These are phyloP conservation scores for Rhodotorula taiwanensis DNA, from an alignment of 768 basidiomycete genomes.

Conservation along the genomic window DNA sequence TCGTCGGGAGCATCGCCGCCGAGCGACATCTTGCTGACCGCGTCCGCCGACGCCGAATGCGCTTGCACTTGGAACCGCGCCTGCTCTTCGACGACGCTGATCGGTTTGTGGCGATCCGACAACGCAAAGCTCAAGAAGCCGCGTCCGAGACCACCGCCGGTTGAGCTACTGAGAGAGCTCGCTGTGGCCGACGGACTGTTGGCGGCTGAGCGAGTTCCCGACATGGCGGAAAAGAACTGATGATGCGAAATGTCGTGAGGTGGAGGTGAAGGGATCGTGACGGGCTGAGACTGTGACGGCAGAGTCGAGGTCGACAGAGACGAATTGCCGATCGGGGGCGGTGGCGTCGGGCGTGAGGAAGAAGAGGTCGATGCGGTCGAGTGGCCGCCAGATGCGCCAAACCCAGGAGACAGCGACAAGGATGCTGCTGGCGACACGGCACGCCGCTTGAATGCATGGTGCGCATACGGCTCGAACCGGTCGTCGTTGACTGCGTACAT, in stretches of 20 bases:
- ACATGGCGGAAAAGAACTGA: constrained; percentile 11
- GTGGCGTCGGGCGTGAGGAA: background rate
- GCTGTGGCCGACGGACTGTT: background rate
- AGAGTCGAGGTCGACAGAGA: background rate
- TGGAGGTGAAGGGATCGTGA: constrained; percentile 24
- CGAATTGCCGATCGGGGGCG: background rate
- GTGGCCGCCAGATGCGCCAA: background rate
- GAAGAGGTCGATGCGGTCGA: background rate
- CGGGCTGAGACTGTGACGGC: constrained; percentile 1
- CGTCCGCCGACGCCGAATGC: constrained; percentile 5
- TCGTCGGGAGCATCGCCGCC: background rate
- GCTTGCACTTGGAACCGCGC: no score
- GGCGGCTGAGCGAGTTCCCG: constrained; percentile 2
- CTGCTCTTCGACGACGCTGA: background rate
- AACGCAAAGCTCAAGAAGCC: background rate
- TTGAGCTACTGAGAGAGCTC: constrained; percentile 9
- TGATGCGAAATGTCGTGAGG: background rate
- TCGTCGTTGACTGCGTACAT: constrained; percentile 28
- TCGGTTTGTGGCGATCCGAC: constrained; percentile 7
- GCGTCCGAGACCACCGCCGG: background rate
- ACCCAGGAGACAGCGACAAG: constrained; percentile 29
- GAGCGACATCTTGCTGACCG: constrained; percentile 17
- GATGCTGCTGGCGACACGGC: constrained; percentile 39
- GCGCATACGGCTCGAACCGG: constrained; percentile 39
- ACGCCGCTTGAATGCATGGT: constrained; percentile 38